These are phyloP conservation scores for Corynascus novoguineensis DNA, from an alignment of 495 filamentous ascomycete genomes.

Conservation along the genomic window DNA sequence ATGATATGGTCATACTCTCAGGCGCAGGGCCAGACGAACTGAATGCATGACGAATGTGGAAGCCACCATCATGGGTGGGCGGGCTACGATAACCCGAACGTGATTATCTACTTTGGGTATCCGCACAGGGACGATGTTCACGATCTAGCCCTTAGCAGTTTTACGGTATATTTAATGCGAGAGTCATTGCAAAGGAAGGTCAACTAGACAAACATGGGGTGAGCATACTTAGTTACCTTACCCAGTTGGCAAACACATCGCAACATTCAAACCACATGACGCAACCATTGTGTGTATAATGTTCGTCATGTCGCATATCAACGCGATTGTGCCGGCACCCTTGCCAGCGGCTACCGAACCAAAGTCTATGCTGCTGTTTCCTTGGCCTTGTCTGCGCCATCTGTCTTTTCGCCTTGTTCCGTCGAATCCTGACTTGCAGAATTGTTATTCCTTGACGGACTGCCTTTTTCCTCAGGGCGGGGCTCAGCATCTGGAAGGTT, in stretches of 20 bases:
- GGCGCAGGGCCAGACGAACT: too few species aligned
- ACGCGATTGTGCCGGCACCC: not conserved
- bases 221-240: too few species aligned
- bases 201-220: too few species aligned
- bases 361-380: not conserved
- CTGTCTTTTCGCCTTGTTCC: not conserved
- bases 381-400: not conserved
- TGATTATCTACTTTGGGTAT: too few species aligned
- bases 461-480: not conserved
- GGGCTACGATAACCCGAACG: too few species aligned
- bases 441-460: not conserved
- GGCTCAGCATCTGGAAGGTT: not conserved
- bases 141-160: too few species aligned
- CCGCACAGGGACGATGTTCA: too few species aligned
- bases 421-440: not conserved
- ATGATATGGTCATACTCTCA: too few species aligned
- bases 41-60: too few species aligned
- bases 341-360: not conserved
- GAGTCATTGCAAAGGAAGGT: too few species aligned
- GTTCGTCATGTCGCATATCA: not conserved
- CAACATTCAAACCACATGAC: not conserved
- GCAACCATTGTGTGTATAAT: not conserved
- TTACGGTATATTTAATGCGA: too few species aligned
- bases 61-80: too few species aligned
- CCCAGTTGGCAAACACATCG: not conserved